Conservation (phyloP, 1,284 basidiomycete genomes). For the Puccinia horiana region DNA sequence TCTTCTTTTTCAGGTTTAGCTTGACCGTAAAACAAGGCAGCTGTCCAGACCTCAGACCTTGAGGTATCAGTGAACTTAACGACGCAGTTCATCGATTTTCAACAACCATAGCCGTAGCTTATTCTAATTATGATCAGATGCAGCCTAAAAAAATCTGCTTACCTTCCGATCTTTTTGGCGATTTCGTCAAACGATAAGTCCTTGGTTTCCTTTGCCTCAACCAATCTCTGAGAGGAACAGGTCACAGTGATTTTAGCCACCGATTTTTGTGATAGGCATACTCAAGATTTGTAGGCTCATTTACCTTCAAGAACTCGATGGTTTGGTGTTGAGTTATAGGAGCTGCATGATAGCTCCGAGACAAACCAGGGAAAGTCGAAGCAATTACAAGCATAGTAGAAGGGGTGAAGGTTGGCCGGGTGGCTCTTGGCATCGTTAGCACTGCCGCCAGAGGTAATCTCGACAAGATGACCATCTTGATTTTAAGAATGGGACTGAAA, state of each 20-base stretch:
- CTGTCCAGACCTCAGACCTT: constrained; percentile 45
- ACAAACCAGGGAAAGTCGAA: background rate
- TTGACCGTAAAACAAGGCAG: constrained; percentile 39
- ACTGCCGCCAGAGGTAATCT: background rate
- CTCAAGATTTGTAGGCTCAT: background rate
- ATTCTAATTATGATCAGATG: background rate
- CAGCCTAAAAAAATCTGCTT: background rate
- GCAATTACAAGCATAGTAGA: background rate
- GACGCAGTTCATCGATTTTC: background rate
- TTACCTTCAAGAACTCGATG: constrained; percentile 24
- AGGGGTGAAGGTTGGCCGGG: background rate
- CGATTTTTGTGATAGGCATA: too few species aligned
- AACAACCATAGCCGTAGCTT: background rate
- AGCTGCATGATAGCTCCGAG: constrained; percentile 10
- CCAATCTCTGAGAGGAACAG: constrained; percentile 20
- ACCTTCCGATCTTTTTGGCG: constrained; percentile 32
- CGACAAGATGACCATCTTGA: background rate
- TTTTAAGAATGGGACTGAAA: background rate
- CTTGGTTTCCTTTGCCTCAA: constrained; percentile 22
- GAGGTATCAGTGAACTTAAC: background rate
- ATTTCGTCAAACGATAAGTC: constrained; percentile 35
- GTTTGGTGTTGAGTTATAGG: background rate
- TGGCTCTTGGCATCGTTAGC: background rate
- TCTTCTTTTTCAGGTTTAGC: constrained; percentile 35
- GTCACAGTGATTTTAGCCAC: background rate